Evolutionary conservation across 2,329 filamentous ascomycete species (phyloP), one percentile per base, ranked within the genome.

Genomic region (Botrytis hyacinthi): DNA sequence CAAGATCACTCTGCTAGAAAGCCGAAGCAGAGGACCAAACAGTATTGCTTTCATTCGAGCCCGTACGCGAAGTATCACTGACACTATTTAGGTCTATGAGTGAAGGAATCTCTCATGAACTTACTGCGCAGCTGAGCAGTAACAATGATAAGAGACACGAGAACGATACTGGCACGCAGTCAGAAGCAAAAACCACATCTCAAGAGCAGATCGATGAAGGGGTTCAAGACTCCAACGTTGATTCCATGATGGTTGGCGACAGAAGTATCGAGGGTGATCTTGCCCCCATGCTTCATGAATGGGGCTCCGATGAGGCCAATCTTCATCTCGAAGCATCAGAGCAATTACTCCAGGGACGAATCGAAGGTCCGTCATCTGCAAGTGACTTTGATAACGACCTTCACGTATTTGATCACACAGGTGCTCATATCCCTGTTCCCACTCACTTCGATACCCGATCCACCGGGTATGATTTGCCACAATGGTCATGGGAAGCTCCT

Each of bases 321-420:
- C 2, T 5, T 29, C 2, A 3, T 22, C 6, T 42, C 4, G 65
- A 54, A 18, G 46, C 35, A 20, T 3, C 4, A 22, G 35, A n/a
- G n/a, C 32, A 54, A 16, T 10, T 26, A 4, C 12, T 22, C 22
- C 35, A 54, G 46, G 35, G 48, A 14, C 12, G 4, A 6, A 35
- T 20, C 9, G n/a, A 68, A 6, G 35, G 16, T 40, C 26, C 16
- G 3, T 20, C 57, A 12, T 32, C 26, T 35, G 16, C 46, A 29
- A 54, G 48, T 16, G 48, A n/a, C 12, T 54, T 54, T n/a, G 5
- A 54, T 20, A 9, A 37, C 22, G 32, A 37, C n/a, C 16, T 7
- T 20, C 0, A 1, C 7, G 18, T 1, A 22, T 42, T 68, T 10
- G 0, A 9, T 40, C 22, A 20, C 4, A 32, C 40, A 8, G 65